Base-by-base conservation (phyloP, 495 filamentous ascomycete species). In the Letharia columbiana region DNA sequence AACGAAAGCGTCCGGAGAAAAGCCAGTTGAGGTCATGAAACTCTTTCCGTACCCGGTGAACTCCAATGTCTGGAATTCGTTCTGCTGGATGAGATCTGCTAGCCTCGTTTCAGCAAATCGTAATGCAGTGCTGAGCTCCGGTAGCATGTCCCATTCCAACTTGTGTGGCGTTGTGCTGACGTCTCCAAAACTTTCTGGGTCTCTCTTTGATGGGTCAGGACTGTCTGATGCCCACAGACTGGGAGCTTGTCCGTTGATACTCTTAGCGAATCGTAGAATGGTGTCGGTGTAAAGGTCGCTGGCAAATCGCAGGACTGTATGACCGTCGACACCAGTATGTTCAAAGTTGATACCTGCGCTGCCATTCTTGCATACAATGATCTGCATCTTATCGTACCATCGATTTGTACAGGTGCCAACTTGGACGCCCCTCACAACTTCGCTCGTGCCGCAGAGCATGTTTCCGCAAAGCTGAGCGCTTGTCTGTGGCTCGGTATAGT, bases 321-420 rank as follows among this genome's bases (percentile, higher is more conserved):
- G 94, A 18, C 94, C 94, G 73, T 98, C 94, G 9, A 98, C 94
- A 69, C 95, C 95, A 0, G 94, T 98, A 74, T 98, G 94, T 74
- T 98, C 94, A 69, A 98, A 97, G 76, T 98, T 98, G 85, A 98
- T 98, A 39, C 94, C 94, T 0, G 94, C 94, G 67, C 89, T 94
- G 13, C 94, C 94, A 77, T 97, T 98, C 79, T 96, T 95, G 82
- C 95, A 98, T 49, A 98, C 94, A 63, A 98, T 98, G 67, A 98
- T 98, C 74, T 98, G 94, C 37, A 98, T 83, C 77, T 98, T 98
- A 76, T 98, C 94, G 72, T 98, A 98, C 94, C 94, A 98, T 62
- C 94, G 83, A 74, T 98, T 98, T 18, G 93, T 96, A 76, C 94
- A 98, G 44, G 94, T 98, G 31, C 94, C 94, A 44, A 96, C 90